Conservation (phyloP, 192 early-diverging fungal species). For the Backusella luteola region DNA sequence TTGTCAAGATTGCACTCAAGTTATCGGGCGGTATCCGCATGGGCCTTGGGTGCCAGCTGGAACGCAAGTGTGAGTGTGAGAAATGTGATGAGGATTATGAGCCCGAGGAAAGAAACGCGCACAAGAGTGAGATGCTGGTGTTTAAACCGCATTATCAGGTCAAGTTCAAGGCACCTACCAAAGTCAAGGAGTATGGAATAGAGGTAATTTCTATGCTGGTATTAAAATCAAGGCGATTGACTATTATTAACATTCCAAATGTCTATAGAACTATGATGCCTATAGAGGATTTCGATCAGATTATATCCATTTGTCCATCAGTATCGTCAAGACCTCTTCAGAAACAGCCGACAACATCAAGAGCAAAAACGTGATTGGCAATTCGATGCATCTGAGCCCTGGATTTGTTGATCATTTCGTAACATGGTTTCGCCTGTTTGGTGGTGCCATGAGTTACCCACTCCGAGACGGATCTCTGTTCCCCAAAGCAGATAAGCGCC, state of each 20-base stretch:
- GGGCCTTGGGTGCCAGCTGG: slow-evolving; percentile 43
- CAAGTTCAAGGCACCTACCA: slow-evolving; percentile 31
- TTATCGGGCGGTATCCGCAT: slow-evolving; percentile 43
- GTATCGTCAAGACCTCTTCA: slow-evolving; percentile 31
- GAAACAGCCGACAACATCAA: slow-evolving; percentile 10
- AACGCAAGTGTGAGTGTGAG: slow-evolving; percentile 33
- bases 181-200: slow-evolving; percentile 13
- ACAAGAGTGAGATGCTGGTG: slow-evolving; percentile 29
- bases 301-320: slow-evolving; percentile 43
- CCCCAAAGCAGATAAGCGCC: slow-evolving; percentile 30
- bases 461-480: slow-evolving; percentile 38
- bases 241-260: not conserved
- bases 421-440: slow-evolving; percentile 42
- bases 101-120: not conserved
- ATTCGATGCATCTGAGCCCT: slow-evolving; percentile 42
- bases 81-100: slow-evolving; percentile 18
- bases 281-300: slow-evolving; percentile 45
- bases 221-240: not conserved
- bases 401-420: slow-evolving; percentile 38
- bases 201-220: slow-evolving; percentile 23
- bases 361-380: slow-evolving; percentile 13
- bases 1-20: slow-evolving; percentile 35
- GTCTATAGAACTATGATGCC: slow-evolving; percentile 39
- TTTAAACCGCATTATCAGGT: slow-evolving; percentile 46
- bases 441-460: slow-evolving; percentile 41